A percentile compares a stretch with the other conserved stretches of the same genome.
These are phyloP conservation scores for Termitomyces sp. DNA, from an alignment of 768 basidiomycete species.

Conservation along the genomic window DNA sequence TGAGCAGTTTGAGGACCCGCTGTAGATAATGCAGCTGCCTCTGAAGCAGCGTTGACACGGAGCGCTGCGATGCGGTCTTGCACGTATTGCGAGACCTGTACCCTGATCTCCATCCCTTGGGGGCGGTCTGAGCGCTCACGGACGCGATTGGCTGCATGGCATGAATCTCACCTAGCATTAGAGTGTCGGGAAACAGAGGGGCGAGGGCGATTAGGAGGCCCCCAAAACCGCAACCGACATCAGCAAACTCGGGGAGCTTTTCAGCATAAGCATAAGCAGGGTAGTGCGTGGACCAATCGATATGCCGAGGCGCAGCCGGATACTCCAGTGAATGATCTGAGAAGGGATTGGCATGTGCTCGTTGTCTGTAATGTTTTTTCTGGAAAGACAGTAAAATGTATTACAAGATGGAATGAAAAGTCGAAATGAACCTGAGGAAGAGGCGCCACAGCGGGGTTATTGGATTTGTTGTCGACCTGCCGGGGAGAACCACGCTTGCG, in stretches of 20 bases:
- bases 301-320: constrained; percentile 64
- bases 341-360: constrained; percentile 83
- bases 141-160: not conserved
- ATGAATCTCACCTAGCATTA: constrained; percentile 81
- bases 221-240: constrained; percentile 97
- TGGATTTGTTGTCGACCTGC: constrained; percentile 6
- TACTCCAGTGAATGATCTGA: constrained; percentile 88
- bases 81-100: constrained; percentile 95
- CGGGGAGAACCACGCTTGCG: constrained; percentile 24
- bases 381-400: constrained; percentile 20
- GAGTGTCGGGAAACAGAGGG: constrained; percentile 82
- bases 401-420: not conserved
- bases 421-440: constrained; percentile 43
- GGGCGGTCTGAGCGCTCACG: not conserved
- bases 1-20: constrained; percentile 27
- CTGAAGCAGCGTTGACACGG: constrained; percentile 56
- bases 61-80: constrained; percentile 91
- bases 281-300: constrained; percentile 84
- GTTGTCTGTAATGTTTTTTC: constrained; percentile 83
- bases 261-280: constrained; percentile 56
- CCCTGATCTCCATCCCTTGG: constrained; percentile 95
- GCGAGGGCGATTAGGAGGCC: constrained; percentile 87
- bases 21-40: constrained; percentile 20
- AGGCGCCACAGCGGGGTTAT: constrained; percentile 15
- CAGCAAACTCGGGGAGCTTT: constrained; percentile 87